Evolutionary conservation across 2,329 filamentous ascomycete genomes (phyloP).

Genomic region (Clarireedia homoeocarpa): DNA sequence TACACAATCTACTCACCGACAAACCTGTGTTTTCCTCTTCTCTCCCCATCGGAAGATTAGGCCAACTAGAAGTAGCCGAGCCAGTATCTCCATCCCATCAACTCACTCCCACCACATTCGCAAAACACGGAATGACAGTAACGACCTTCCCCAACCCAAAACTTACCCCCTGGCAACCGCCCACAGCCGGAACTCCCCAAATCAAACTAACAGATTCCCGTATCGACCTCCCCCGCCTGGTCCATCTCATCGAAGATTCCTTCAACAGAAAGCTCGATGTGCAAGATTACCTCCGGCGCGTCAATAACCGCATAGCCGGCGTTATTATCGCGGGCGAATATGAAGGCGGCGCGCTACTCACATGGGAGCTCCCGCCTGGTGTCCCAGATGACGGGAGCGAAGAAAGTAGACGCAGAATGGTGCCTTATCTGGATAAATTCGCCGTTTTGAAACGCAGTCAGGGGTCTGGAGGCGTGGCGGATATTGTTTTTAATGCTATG

Average conservation of each 20-base stretch:
- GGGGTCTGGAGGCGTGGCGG: slow-evolving; percentile 85
- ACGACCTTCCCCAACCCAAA: slow-evolving; percentile 71
- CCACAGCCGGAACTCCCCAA: slow-evolving; percentile 47
- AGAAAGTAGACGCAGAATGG: slow-evolving; percentile 51
- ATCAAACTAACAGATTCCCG: slow-evolving; percentile 70
- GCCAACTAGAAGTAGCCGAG: slow-evolving; percentile 9
- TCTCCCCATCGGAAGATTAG: slow-evolving; percentile 63
- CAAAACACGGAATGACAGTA: slow-evolving; percentile 86
- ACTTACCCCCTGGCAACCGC: slow-evolving; percentile 58
- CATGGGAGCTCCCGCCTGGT: slow-evolving; percentile 75
- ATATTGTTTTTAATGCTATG: slow-evolving; percentile 95
- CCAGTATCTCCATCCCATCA: slow-evolving; percentile 29
- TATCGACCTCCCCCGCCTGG: slow-evolving; percentile 75
- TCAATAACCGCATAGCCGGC: slow-evolving; percentile 74
- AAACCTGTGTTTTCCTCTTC: slow-evolving; percentile 91
- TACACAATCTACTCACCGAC: slow-evolving; percentile 93
- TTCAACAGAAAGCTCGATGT: slow-evolving; percentile 82
- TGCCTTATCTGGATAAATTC: slow-evolving; percentile 97
- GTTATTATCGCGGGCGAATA: slow-evolving; percentile 95
- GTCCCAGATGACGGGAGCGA: slow-evolving; percentile 46
- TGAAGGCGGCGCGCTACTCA: slow-evolving; percentile 89
- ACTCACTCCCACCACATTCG: slow-evolving; percentile 60
- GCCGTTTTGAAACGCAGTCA: slow-evolving; percentile 84
- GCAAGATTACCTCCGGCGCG: slow-evolving; percentile 71
- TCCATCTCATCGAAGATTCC: slow-evolving; percentile 87